A percentile compares a stretch with the other conserved stretches of the same genome.
These are phyloP conservation scores for Rhodocollybia butyracea DNA, from an alignment of 768 basidiomycete species.

Conservation along the genomic window DNA sequence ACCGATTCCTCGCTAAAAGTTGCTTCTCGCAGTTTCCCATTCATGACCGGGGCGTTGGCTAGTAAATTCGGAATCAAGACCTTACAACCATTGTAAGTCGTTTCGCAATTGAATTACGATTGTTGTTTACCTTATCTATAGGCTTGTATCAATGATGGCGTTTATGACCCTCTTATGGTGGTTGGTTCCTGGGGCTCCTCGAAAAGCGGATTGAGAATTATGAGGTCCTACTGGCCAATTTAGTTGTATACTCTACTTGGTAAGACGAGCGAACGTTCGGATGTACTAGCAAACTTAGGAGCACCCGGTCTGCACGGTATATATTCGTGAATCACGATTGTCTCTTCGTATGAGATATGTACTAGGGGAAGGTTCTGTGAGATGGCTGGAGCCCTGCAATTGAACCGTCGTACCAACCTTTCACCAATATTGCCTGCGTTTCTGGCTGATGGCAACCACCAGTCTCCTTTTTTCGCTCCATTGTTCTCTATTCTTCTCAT, in stretches of 20 bases:
- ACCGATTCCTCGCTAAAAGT: too few relatives aligned
- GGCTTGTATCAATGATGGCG: constrained; percentile 38
- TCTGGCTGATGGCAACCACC: constrained; percentile 59
- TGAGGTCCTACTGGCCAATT: not conserved
- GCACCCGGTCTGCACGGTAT: too few relatives aligned
- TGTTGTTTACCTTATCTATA: constrained; percentile 10
- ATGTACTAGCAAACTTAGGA: too few relatives aligned
- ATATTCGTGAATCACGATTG: too few relatives aligned
- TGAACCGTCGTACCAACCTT: too few relatives aligned
- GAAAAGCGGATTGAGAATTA: not conserved
- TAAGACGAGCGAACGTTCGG: too few relatives aligned
- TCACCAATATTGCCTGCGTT: constrained; percentile 75
- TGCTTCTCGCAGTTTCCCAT: too few relatives aligned
- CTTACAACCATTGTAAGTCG: constrained; percentile 47
- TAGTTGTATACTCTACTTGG: not conserved
- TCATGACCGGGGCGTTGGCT: constrained; percentile 71
- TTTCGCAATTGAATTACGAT: not conserved
- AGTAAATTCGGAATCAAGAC: constrained; percentile 48
- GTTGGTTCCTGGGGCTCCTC: constrained; percentile 27
- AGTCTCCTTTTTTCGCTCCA: constrained; percentile 74
- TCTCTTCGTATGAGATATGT: too few relatives aligned
- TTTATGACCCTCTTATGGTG: constrained; percentile 40
- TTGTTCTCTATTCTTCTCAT: constrained; percentile 42
- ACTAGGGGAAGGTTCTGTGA: too few relatives aligned
- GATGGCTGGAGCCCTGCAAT: too few relatives aligned